These are phyloP conservation scores for Hygrophila difformis DNA, from an alignment of 257 asterid genomes.

Conservation along the genomic window DNA sequence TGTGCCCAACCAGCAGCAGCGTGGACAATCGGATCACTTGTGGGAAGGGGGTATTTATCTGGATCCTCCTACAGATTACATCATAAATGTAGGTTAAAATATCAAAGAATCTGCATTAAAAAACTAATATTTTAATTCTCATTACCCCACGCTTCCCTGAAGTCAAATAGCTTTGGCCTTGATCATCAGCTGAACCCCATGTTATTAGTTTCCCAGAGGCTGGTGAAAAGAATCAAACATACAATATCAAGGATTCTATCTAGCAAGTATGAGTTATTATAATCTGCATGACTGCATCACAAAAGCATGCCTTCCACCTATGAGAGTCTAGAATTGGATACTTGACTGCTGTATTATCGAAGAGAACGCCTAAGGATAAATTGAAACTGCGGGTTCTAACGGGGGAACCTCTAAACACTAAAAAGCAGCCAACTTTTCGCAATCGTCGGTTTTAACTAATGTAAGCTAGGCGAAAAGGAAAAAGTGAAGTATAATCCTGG, in stretches of 20 bases:
- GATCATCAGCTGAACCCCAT: slow-evolving; percentile 94
- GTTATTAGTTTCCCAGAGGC: slow-evolving; percentile 91
- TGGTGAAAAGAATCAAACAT: slow-evolving; percentile 21
- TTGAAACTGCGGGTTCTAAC: background rate
- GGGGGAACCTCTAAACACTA: no score
- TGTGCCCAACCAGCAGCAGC: slow-evolving; percentile 99
- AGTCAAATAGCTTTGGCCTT: slow-evolving; percentile 91
- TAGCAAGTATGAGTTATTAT: background rate
- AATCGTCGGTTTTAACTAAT: background rate
- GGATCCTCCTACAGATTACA: slow-evolving; percentile 72
- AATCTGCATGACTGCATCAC: background rate
- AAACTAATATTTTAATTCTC: slow-evolving; percentile 5
- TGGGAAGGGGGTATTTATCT: slow-evolving; percentile 93
- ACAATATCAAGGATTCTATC: background rate
- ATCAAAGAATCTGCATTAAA: slow-evolving; percentile 4
- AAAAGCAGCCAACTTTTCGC: background rate
- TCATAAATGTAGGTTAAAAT: slow-evolving; percentile 18
- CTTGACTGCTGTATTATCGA: no score
- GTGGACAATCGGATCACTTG: slow-evolving; percentile 39
- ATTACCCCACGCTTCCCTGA: slow-evolving; percentile 97
- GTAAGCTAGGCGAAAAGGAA: background rate
- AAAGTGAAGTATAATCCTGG: no score
- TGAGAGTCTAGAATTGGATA: background rate
- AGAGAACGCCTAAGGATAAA: background rate
- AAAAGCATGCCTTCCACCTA: slow-evolving; percentile 7